Percentiles rank a stretch among this genome's conserved stretches.
phyloP scores from a whole-genome alignment of 192 early-diverging fungal genomes.

The Coemansia sp. region DNA sequence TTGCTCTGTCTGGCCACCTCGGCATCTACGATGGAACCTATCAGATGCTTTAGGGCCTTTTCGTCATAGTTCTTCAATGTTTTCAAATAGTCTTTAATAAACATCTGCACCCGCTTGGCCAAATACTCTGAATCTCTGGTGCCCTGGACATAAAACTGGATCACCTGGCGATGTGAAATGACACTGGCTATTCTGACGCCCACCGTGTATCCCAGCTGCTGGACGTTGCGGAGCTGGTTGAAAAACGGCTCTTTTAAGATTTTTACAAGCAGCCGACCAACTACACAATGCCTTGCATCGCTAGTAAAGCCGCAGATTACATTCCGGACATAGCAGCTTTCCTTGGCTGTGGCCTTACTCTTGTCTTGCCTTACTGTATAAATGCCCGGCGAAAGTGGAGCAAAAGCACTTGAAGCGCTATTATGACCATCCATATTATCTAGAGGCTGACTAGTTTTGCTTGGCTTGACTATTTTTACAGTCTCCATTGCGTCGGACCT shows the following conservation, averaged over 20 bases:
- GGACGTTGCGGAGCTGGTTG: background rate
- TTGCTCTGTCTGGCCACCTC: background rate
- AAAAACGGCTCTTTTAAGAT: background rate
- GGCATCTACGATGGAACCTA: background rate
- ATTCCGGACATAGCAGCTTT: background rate
- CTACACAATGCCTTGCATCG: background rate
- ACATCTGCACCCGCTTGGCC: background rate
- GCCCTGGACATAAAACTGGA: background rate
- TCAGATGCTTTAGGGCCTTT: background rate
- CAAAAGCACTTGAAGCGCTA: too few species aligned
- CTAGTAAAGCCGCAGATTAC: background rate
- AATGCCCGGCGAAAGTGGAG: background rate
- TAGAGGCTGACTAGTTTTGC: too few species aligned
- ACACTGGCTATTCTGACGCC: background rate
- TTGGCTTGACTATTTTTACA: background rate
- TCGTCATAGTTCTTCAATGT: background rate
- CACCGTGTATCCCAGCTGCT: constrained; percentile 4
- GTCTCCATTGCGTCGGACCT: background rate
- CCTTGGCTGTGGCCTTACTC: too few species aligned
- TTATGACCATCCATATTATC: too few species aligned
- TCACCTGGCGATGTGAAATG: background rate
- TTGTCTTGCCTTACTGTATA: background rate
- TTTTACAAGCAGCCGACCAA: background rate
- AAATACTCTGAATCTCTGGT: background rate
- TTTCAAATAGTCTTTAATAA: background rate